phyloP scores from a whole-genome alignment of 1,139 yeast genomes.

The Pichia sp. region DNA sequence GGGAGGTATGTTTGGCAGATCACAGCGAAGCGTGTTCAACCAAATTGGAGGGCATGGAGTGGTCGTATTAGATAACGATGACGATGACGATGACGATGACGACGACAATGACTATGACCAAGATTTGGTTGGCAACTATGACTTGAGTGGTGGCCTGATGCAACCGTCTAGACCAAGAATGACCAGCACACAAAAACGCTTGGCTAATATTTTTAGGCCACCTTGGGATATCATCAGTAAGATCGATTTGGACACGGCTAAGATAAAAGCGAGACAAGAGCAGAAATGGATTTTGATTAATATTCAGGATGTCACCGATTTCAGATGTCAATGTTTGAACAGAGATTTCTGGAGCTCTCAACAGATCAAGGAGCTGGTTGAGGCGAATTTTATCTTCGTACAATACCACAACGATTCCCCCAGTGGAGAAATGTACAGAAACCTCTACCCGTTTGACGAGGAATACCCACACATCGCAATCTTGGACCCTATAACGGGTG shows the following conservation, averaged over 20 bases:
- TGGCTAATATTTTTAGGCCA: conserved; percentile 83
- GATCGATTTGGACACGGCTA: conserved; percentile 67
- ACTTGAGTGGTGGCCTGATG: conserved; percentile 4
- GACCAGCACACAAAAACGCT: conserved; percentile 61
- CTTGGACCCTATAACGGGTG: conserved; percentile 93
- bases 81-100: conserved; percentile 28
- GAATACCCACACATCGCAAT: conserved; percentile 83
- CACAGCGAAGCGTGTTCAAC: conserved; percentile 48
- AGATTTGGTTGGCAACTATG: conserved; percentile 25
- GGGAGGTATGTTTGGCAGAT: conserved; percentile 38
- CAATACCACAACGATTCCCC: conserved; percentile 77
- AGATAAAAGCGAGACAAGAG: conserved; percentile 53
- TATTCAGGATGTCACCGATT: conserved; percentile 80
- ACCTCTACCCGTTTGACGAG: conserved; percentile 61
- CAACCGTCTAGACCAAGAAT: conserved; percentile 7
- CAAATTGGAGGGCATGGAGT: conserved; percentile 36
- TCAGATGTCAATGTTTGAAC: conserved; percentile 83
- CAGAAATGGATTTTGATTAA: conserved; percentile 84
- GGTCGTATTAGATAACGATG: conserved; percentile 23
- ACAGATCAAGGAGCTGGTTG: conserved; percentile 60
- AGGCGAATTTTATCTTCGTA: conserved; percentile 67
- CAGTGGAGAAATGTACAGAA: conserved; percentile 64
- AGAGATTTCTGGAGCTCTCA: conserved; percentile 87
- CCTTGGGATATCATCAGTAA: conserved; percentile 84
- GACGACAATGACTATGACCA: conserved; percentile 30